Evolutionary conservation across 2,329 filamentous ascomycete genomes (phyloP), one percentile per base, ranked within the genome.

Genomic region (Aspergillus sp.): DNA sequence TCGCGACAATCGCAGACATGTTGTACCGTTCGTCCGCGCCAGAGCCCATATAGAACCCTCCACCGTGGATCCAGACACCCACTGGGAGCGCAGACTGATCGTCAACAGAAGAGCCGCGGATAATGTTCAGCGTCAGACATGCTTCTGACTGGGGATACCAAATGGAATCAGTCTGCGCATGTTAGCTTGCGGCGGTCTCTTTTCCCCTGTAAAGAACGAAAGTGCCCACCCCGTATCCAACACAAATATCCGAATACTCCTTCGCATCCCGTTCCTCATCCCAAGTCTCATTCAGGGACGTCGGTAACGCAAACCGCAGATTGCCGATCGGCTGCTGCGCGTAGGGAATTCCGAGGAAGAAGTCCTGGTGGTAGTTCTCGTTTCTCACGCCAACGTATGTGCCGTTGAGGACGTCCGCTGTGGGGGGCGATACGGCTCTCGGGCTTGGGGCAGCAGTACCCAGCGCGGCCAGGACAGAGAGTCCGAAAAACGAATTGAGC

Each of bases 101-200:
- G 8, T 74, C 67, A 4, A 78, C 72, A 22, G 65, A 63, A 58
- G 71, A 66, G 5, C 80, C 79, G 3, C 85, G 79, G 24, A 88
- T 74, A 7, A 89, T 78, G 62, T 87, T 88, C 59, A 88, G 72
- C 44, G 83, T 85, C 4, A 88, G 75, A 59, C 86, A 88, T 64
- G 87, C 82, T 64, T 88, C 85, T 4, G 66, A 70, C 39, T 62
- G 63, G 5, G 64, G 11, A 75, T 67, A 75, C 70, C 60, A 74
- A 58, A 67, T 78, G 60, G 59, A 71, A 49, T 70, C 68, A 7
- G 68, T 62, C 72, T 72, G 56, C 8, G 32, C 8, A 9, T 36
- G 32, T 60, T 45, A 57, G 47, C 9, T 43, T 7, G 2, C 32
- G 9, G 15, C n/a, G n/a, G n/a, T n/a, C n/a, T 34, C 22, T 18